Evolutionary conservation across 495 filamentous ascomycete species (phyloP).

Genomic region (Aspergillus heteromorphus): DNA sequence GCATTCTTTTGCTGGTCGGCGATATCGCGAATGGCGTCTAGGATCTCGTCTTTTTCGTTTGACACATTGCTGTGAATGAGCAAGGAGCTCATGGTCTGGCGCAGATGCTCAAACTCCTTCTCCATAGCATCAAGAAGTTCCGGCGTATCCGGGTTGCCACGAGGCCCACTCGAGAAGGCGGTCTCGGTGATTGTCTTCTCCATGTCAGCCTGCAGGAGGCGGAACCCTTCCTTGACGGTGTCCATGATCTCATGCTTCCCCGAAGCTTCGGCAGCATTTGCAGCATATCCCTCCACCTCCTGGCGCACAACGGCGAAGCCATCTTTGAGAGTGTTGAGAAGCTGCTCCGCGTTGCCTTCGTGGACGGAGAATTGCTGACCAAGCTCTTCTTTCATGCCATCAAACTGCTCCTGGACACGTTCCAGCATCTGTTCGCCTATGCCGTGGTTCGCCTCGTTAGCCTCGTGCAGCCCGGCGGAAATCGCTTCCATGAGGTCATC

Average conservation of each 20-base stretch:
- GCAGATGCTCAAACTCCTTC: constrained; percentile 63
- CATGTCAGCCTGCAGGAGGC: constrained; percentile 67
- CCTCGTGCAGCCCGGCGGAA: constrained; percentile 51
- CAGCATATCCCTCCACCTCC: constrained; percentile 77
- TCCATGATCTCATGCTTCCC: constrained; percentile 74
- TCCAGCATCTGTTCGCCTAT: constrained; percentile 64
- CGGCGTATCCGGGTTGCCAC: constrained; percentile 40
- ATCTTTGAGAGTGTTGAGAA: constrained; percentile 80
- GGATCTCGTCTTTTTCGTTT: constrained; percentile 55
- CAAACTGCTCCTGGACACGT: constrained; percentile 67
- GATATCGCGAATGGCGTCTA: constrained; percentile 55
- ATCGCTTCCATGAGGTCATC: constrained; percentile 66
- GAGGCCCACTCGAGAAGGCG: constrained; percentile 24
- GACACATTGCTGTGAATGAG: constrained; percentile 55
- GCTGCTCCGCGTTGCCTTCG: constrained; percentile 72
- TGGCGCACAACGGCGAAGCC: constrained; percentile 73
- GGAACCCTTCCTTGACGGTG: constrained; percentile 65
- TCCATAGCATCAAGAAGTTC: constrained; percentile 67
- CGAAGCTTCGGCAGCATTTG: constrained; percentile 57
- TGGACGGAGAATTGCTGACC: constrained; percentile 70
- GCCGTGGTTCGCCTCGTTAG: constrained; percentile 41
- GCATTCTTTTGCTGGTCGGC: constrained; percentile 20
- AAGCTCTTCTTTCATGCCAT: constrained; percentile 66
- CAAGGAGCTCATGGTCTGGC: constrained; percentile 63
- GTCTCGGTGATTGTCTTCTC: constrained; percentile 53